Evolutionary conservation across 2,329 filamentous ascomycete species (phyloP).

Genomic region (Diaporthe velutina): DNA sequence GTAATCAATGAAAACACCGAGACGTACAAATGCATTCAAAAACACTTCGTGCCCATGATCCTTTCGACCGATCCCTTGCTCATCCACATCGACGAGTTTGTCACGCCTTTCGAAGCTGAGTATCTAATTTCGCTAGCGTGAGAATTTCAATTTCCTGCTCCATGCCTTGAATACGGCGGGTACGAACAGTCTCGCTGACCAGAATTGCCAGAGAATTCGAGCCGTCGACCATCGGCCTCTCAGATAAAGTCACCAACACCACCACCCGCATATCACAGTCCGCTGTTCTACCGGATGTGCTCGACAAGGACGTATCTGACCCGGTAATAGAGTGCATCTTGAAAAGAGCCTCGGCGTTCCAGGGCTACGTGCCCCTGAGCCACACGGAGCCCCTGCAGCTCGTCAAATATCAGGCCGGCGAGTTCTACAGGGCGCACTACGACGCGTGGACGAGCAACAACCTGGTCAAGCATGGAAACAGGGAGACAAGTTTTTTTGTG

Average conservation of each 20-base stretch:
- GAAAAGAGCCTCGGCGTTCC: constrained; percentile 6
- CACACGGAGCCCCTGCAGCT: constrained; percentile 9
- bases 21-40: not conserved
- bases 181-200: not conserved
- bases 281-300: not conserved
- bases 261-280: not conserved
- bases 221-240: not conserved
- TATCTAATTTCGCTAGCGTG: constrained; percentile 7
- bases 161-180: no score
- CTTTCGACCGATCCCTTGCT: not conserved
- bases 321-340: not conserved
- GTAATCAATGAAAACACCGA: not conserved
- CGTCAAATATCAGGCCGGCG: not conserved
- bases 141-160: not conserved
- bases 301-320: not conserved
- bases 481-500: constrained; percentile 1
- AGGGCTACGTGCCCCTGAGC: not conserved
- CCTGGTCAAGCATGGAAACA: not conserved
- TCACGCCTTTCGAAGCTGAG: constrained; percentile 4
- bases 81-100: constrained; percentile 20
- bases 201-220: not conserved
- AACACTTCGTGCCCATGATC: not conserved
- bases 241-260: not conserved
- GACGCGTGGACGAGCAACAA: not conserved
- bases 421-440: constrained; percentile 13